Evolutionary conservation across 2,329 filamentous ascomycete genomes (phyloP), one percentile per base, ranked within the genome.

Genomic region (Triangularia setosa): DNA sequence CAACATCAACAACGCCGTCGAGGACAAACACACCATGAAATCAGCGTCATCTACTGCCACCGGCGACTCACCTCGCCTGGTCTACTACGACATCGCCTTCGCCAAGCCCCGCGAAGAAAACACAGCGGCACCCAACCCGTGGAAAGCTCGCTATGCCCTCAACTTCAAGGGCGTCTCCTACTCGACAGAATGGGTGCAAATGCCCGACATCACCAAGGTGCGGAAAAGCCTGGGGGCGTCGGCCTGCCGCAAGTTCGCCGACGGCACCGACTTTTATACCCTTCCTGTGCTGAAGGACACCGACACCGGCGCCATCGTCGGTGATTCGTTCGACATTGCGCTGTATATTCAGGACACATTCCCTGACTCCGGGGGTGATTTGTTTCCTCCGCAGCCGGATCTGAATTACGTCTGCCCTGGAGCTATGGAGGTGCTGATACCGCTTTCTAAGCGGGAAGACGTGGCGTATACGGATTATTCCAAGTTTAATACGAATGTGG

Each of bases 141-240:
- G 88, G 88, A 91, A 90, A 89, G 87, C 85, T 56, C 87, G 89
- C 2, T 75, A 90, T 62, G 73, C 83, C 1, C 77, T 92, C 62
- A 91, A 91, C 76, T 90, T 83, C 77, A 92, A 92, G 72, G 78
- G 78, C 1, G 72, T 91, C 16, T 81, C 86, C 33, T 92, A 91
- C 77, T 80, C 82, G 72, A 91, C 88, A 0, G 78, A 86, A 79
- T 91, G 87, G 87, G 75, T 87, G 8, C 86, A 90, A 68, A 90
- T 90, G 66, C 87, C 87, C 0, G 84, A 90, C 33, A 79, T 92
- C 64, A 81, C 79, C 40, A 72, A 77, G 27, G 65, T 75, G 82
- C 2, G 83, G 53, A 40, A 33, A 5, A 2, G 52, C 30, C 54
- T 54, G 23, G 27, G 61, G 58, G 53, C 65, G 53, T 62, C 64